Evolutionary conservation across 2,329 filamentous ascomycete species (phyloP).

Genomic region (Phyllosticta ampelicida): DNA sequence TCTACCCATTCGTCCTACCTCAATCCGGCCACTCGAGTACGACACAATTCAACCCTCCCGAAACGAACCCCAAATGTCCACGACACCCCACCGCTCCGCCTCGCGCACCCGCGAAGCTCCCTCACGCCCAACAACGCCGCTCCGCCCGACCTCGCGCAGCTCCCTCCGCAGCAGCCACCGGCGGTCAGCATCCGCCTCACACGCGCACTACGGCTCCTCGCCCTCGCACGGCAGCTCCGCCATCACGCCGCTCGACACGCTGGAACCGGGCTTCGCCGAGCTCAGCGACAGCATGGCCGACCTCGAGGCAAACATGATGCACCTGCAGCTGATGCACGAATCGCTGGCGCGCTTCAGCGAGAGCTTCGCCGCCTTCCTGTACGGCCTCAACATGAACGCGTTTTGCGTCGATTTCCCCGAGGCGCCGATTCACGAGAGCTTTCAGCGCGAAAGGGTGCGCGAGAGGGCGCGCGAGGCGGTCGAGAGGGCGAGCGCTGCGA

Average conservation of each 20-base stretch:
- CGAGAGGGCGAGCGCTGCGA: constrained; percentile 1
- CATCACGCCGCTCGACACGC: constrained; percentile 59
- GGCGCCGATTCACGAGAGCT: constrained; percentile 79
- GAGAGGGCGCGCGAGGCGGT: constrained; percentile 35
- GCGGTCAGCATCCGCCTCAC: constrained; percentile 31
- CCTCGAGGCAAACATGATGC: constrained; percentile 93
- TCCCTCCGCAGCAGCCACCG: constrained; percentile 57
- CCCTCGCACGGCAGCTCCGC: constrained; percentile 37
- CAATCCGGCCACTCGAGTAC: not conserved
- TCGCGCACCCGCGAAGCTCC: constrained; percentile 48
- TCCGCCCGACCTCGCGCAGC: constrained; percentile 80
- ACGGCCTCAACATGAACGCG: constrained; percentile 97
- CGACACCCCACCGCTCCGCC: constrained; percentile 34
- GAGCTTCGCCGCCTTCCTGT: constrained; percentile 90
- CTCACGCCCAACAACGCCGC: constrained; percentile 80
- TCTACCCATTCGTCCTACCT: not conserved
- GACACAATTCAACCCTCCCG: not conserved
- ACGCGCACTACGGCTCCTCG: constrained; percentile 17
- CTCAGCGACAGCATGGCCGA: constrained; percentile 90
- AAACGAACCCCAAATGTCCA: not conserved
- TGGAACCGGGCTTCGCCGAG: constrained; percentile 89
- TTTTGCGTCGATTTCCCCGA: constrained; percentile 98
- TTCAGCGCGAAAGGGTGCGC: constrained; percentile 44
- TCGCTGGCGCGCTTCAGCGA: constrained; percentile 87
- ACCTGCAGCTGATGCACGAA: constrained; percentile 94